A percentile compares a stretch with the other conserved stretches of the same genome.
These are phyloP conservation scores for Aureobasidium namibiae DNA, from an alignment of 2,329 filamentous ascomycete species.

Conservation along the genomic window DNA sequence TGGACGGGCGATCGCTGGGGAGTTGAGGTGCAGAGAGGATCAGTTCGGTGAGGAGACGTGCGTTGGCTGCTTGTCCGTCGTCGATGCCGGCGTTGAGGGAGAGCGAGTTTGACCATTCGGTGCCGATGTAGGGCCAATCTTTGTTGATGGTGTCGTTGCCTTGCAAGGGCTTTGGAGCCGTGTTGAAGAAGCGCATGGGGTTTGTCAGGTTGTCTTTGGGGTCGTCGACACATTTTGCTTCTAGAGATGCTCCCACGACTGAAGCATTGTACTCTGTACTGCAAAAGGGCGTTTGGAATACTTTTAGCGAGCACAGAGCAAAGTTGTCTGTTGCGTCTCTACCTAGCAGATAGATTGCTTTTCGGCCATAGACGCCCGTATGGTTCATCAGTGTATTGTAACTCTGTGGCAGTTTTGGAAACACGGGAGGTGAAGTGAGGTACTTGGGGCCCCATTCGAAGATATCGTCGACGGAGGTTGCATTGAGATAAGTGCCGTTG, in stretches of 20 bases:
- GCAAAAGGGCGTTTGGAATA: slow-evolving; percentile 56
- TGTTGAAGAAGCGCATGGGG: slow-evolving; percentile 46
- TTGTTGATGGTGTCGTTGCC: slow-evolving; percentile 33
- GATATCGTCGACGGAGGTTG: slow-evolving; percentile 51
- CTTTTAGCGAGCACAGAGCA: slow-evolving; percentile 60
- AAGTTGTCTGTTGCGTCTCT: slow-evolving; percentile 42
- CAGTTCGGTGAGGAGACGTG: slow-evolving; percentile 36
- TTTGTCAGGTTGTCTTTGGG: slow-evolving; percentile 23
- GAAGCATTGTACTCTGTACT: slow-evolving; percentile 48
- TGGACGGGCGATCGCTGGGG: slow-evolving; percentile 49
- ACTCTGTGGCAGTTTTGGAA: slow-evolving; percentile 44
- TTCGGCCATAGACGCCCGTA: slow-evolving; percentile 33
- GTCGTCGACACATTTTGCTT: slow-evolving; percentile 52
- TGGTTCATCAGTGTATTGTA: slow-evolving; percentile 61
- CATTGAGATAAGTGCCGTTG: slow-evolving; percentile 17
- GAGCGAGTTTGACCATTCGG: slow-evolving; percentile 35
- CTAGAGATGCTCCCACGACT: slow-evolving; percentile 48
- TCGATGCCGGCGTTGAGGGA: slow-evolving; percentile 35
- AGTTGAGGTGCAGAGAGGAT: slow-evolving; percentile 35
- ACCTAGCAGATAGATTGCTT: slow-evolving; percentile 59
- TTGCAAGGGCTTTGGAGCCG: slow-evolving; percentile 43
- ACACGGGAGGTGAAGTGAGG: slow-evolving; percentile 25
- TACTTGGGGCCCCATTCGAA: slow-evolving; percentile 36
- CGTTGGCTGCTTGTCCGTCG: slow-evolving; percentile 36
- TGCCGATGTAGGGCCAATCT: slow-evolving; percentile 38